Percentiles rank a stretch among this genome's conserved stretches.
These are phyloP conservation scores for Pythium diclinum DNA, from an alignment of 352 stramenopile species.

Conservation along the genomic window DNA sequence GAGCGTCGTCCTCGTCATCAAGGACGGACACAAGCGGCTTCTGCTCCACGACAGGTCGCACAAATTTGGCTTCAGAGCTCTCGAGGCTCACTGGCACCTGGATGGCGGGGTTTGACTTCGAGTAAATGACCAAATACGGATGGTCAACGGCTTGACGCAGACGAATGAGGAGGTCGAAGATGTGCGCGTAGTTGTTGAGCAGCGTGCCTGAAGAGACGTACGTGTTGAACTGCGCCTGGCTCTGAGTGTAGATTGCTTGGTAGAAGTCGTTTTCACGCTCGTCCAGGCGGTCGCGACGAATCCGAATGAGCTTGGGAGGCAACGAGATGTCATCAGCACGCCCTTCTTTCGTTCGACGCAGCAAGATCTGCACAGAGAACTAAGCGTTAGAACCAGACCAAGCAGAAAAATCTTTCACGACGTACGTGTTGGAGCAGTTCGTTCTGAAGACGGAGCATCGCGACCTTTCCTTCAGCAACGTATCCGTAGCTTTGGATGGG, in stretches of 20 bases:
- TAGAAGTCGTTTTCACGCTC: slow-evolving; percentile 98
- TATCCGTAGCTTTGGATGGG: slow-evolving; percentile 97
- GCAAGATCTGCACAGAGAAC: slow-evolving; percentile 77
- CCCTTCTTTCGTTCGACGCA: slow-evolving; percentile 98
- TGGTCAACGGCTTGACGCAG: slow-evolving; percentile 98
- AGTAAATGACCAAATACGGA: slow-evolving; percentile 96
- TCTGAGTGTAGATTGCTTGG: slow-evolving; percentile 97
- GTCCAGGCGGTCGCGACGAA: slow-evolving; percentile 83
- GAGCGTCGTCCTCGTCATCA: slow-evolving; percentile 23
- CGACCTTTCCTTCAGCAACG: slow-evolving; percentile 88
- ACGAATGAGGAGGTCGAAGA: slow-evolving; percentile 97
- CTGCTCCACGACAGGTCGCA: slow-evolving; percentile 55
- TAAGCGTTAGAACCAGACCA: background rate
- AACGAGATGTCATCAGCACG: slow-evolving; percentile 93
- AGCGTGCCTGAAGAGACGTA: slow-evolving; percentile 97
- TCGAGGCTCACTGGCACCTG: slow-evolving; percentile 40
- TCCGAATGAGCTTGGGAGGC: slow-evolving; percentile 84
- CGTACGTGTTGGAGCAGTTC: slow-evolving; percentile 87
- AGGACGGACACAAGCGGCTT: slow-evolving; percentile 46
- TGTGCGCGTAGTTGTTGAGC: slow-evolving; percentile 99
- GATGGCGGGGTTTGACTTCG: slow-evolving; percentile 81
- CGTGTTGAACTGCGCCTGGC: slow-evolving; percentile 97
- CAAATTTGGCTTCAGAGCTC: slow-evolving; percentile 10
- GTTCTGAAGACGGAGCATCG: slow-evolving; percentile 97
- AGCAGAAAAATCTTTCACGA: background rate